Evolutionary conservation across 352 stramenopile species (phyloP).

Genomic region (Phytophthora macrochlamydospora): DNA sequence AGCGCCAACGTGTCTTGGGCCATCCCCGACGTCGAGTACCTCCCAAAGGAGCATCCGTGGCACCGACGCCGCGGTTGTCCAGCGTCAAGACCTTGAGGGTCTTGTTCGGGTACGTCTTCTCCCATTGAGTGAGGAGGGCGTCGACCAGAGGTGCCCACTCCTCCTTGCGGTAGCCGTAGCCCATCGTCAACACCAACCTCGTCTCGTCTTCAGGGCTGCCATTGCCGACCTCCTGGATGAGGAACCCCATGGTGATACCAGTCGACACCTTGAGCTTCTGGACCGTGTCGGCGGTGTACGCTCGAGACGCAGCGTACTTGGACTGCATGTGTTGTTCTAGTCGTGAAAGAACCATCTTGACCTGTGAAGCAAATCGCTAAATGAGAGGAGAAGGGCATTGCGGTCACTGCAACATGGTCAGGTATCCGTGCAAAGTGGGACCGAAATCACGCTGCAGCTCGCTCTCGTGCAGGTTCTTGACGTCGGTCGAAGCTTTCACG

Average conservation of each 20-base stretch:
- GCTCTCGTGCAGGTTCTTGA: no score
- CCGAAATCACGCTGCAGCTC: no score
- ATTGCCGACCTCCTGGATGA: slow-evolving; percentile 26
- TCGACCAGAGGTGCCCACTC: slow-evolving; percentile 44
- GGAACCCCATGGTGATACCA: slow-evolving; percentile 55
- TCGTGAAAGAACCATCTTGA: slow-evolving; percentile 29
- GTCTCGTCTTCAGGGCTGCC: slow-evolving; percentile 18
- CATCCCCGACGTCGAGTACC: slow-evolving; percentile 68
- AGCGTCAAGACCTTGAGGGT: slow-evolving; percentile 57
- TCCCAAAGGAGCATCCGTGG: slow-evolving; percentile 49
- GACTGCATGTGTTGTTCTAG: slow-evolving; percentile 52
- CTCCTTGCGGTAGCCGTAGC: slow-evolving; percentile 48
- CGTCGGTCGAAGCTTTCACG: background rate
- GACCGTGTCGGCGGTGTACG: slow-evolving; percentile 35
- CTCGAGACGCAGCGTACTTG: slow-evolving; percentile 35
- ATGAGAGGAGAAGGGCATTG: no score
- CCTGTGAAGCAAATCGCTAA: no score
- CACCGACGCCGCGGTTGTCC: slow-evolving; percentile 64
- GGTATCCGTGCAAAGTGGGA: no score
- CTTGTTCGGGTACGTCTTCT: slow-evolving; percentile 7
- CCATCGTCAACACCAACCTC: slow-evolving; percentile 52
- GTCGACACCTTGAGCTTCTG: slow-evolving; percentile 35
- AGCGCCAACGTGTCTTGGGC: slow-evolving; percentile 65
- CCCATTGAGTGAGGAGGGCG: slow-evolving; percentile 37
- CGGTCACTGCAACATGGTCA: no score